Conservation (phyloP, 2,329 filamentous ascomycete genomes). For the Fusarium goolgardi region DNA sequence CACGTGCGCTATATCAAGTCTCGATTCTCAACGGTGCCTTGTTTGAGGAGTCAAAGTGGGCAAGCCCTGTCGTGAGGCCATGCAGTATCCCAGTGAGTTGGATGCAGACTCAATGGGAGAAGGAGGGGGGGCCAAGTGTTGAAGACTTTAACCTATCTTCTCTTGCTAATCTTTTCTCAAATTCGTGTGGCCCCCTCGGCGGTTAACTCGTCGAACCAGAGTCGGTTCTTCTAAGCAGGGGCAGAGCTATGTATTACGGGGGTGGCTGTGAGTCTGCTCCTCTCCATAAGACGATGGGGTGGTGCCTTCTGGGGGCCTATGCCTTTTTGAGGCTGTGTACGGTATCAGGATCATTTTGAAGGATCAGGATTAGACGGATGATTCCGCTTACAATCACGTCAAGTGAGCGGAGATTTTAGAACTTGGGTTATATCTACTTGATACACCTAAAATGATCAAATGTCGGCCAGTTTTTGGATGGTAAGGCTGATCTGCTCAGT, state of each 20-base stretch:
- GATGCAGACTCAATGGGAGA: neutral
- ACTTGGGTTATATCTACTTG: conserved; percentile 8
- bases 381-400: conserved; percentile 3
- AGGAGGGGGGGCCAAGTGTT: neutral
- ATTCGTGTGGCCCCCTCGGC: neutral
- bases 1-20: neutral
- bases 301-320: conserved; percentile 4
- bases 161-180: neutral
- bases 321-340: conserved; percentile 18
- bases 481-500: neutral
- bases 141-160: neutral
- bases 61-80: neutral
- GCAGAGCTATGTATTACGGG: conserved; percentile 3
- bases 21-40: conserved; percentile 1
- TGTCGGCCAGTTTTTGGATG: neutral
- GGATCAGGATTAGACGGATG: conserved; percentile 14
- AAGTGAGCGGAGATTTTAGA: conserved; percentile 2
- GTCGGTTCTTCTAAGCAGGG: conserved; percentile 9
- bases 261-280: conserved; percentile 23
- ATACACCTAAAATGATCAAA: neutral
- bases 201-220: conserved; percentile 2
- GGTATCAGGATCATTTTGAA: conserved; percentile 4
- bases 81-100: conserved; percentile 1
- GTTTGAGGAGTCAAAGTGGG: neutral
- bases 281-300: neutral